phyloP scores from a whole-genome alignment of 768 basidiomycete genomes.

The Tubosaeta brunneosetosa region DNA sequence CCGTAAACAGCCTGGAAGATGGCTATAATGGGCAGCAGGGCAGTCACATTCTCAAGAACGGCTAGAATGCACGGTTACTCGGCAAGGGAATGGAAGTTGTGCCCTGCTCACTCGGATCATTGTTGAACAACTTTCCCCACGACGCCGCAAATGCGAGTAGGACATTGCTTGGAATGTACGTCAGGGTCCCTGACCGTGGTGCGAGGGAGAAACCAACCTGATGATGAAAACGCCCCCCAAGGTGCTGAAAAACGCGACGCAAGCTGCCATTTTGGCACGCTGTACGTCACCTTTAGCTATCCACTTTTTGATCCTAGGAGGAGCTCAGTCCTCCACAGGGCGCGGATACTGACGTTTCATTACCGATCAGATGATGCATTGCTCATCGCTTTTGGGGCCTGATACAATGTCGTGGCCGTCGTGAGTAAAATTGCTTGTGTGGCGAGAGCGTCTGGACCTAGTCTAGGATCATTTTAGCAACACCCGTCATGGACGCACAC shows the following conservation, averaged over 20 bases:
- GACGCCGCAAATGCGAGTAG: constrained; percentile 42
- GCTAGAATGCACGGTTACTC: constrained; percentile 30
- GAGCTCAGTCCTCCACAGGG: not conserved
- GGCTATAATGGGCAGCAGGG: constrained; percentile 43
- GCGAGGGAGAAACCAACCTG: not conserved
- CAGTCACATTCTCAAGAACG: constrained; percentile 40
- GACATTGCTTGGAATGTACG: constrained; percentile 28
- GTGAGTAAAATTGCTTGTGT: constrained; percentile 25
- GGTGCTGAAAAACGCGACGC: constrained; percentile 14
- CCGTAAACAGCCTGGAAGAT: constrained; percentile 23
- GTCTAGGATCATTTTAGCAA: constrained; percentile 10
- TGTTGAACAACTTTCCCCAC: constrained; percentile 60
- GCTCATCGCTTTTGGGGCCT: constrained; percentile 18
- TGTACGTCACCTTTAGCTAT: constrained; percentile 13
- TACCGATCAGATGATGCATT: constrained; percentile 24
- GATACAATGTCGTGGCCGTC: constrained; percentile 20
- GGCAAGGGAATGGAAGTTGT: not conserved
- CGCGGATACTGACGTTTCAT: constrained; percentile 2
- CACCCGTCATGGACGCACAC: not conserved
- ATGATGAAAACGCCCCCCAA: constrained; percentile 12
- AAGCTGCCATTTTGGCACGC: constrained; percentile 16
- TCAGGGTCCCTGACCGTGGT: not conserved
- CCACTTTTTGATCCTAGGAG: constrained; percentile 22
- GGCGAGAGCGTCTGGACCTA: constrained; percentile 21
- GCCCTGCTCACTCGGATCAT: constrained; percentile 37